phyloP scores from a whole-genome alignment of 306 rosid genomes.

The Cucurbita ficifolia region DNA sequence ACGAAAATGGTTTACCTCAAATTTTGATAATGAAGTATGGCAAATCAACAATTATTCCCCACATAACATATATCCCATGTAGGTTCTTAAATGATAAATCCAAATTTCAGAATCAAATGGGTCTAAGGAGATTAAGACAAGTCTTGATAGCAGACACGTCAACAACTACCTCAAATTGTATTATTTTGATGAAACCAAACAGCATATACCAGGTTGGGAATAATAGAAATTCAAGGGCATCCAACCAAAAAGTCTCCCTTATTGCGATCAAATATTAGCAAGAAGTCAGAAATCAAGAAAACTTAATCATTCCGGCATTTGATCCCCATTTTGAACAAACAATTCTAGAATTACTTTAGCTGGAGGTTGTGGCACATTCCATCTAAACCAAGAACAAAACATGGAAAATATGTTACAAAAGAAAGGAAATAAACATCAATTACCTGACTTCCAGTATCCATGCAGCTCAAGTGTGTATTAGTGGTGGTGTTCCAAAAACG shows the following conservation, averaged over 20 bases:
- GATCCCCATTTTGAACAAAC: not conserved
- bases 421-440: conserved; percentile 9
- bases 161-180: not conserved
- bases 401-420: not conserved
- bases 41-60: not conserved
- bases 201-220: not conserved
- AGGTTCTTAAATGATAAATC: not conserved
- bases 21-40: not conserved
- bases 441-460: conserved; percentile 99
- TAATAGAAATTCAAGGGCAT: not conserved
- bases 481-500: conserved; percentile 98
- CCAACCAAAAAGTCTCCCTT: not conserved
- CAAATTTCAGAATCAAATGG: not conserved
- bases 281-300: not conserved
- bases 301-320: not conserved
- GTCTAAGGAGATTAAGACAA: not conserved
- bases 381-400: not conserved
- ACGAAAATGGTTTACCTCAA: not conserved
- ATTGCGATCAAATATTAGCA: not conserved
- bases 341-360: not conserved
- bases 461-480: conserved; percentile 78
- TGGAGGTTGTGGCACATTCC: not conserved
- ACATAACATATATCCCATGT: not conserved
- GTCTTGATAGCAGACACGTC: not conserved
- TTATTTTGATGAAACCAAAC: conserved; percentile 2